Evolutionary conservation across 257 asterid genomes (phyloP).

Genomic region (Capsicum chinense): DNA sequence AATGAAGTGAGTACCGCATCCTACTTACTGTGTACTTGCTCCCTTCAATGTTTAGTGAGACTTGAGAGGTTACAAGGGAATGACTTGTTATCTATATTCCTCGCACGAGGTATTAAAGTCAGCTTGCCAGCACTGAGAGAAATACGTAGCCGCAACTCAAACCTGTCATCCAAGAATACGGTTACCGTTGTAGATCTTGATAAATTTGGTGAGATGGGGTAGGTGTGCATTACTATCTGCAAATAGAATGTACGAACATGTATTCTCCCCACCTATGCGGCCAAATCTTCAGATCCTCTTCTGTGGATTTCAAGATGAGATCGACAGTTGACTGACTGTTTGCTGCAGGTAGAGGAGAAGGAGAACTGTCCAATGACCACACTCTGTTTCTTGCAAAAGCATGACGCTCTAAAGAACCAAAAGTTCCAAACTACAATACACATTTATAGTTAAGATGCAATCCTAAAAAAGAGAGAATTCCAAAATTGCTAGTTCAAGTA

Average conservation of each 20-base stretch:
- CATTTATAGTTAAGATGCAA: slow-evolving; percentile 37
- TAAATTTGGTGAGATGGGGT: neutral
- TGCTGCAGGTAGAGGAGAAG: slow-evolving; percentile 69
- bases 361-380: slow-evolving; percentile 75
- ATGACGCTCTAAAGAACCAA: slow-evolving; percentile 76
- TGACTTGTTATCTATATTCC: slow-evolving; percentile 70
- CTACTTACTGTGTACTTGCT: slow-evolving; percentile 94
- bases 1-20: slow-evolving; percentile 18
- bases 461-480: slow-evolving; percentile 3
- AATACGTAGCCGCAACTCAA: slow-evolving; percentile 76
- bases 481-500: slow-evolving; percentile 26
- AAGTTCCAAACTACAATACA: slow-evolving; percentile 55
- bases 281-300: slow-evolving; percentile 84
- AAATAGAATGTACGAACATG: slow-evolving; percentile 15
- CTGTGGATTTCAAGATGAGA: slow-evolving; percentile 72
- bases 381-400: slow-evolving; percentile 78
- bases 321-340: slow-evolving; percentile 69
- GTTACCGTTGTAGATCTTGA: slow-evolving; percentile 1
- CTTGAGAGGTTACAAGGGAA: slow-evolving; percentile 91
- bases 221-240: slow-evolving; percentile 19
- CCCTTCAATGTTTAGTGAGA: slow-evolving; percentile 97
- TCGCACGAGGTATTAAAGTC: slow-evolving; percentile 73
- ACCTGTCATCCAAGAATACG: slow-evolving; percentile 47
- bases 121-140: slow-evolving; percentile 71
- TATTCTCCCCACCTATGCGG: slow-evolving; percentile 62